Base-by-base conservation (phyloP, 2,329 filamentous ascomycete genomes). In the Neonectria hederae region DNA sequence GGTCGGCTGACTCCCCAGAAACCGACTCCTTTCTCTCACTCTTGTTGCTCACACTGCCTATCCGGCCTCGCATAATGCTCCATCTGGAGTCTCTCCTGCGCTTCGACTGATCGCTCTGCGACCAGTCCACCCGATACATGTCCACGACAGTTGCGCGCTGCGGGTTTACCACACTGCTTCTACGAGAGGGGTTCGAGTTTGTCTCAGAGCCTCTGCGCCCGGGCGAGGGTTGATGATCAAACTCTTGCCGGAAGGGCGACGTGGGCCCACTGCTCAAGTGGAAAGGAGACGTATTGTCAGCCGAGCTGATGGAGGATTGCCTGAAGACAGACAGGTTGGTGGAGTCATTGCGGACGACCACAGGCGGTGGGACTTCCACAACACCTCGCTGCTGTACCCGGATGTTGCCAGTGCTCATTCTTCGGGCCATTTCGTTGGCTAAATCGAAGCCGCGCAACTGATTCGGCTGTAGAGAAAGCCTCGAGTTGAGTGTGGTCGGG, bases 101-200 rank as follows among this genome's bases (percentile, higher is more conserved):
- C 46, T 68, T 65, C 38, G 65, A 58, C 56, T 88, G 84, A 65
- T 88, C 86, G 69, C 81, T 84, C 72, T 89, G 86, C 30, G 84
- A 84, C 87, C 87, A 89, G 74, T 89, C 86, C 59, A 84, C 83
- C 32, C 82, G 78, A 68, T 81, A 79, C 59, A 81, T 77, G 30
- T 79, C 69, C 14, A 60, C 49, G 9, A 59, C 32, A 13, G 69
- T 62, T 13, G 63, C 55, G 10, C 60, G 60, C 45, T 73, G 70
- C n/a, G 67, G 63, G 13, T 69, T 68, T 10, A 63, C 26, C 7
- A 46, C 45, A 55, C 71, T 73, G 14, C 67, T 62, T 32, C 65
- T 68, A 13, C 71, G 62, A 11, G 71, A 73, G 14, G 59, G 52
- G 14, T 51, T 32, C 21, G 62, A 67, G 14, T 55, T 69, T 14